Base-by-base conservation (phyloP, 345 rosid genomes). In the Physaria fendleri region DNA sequence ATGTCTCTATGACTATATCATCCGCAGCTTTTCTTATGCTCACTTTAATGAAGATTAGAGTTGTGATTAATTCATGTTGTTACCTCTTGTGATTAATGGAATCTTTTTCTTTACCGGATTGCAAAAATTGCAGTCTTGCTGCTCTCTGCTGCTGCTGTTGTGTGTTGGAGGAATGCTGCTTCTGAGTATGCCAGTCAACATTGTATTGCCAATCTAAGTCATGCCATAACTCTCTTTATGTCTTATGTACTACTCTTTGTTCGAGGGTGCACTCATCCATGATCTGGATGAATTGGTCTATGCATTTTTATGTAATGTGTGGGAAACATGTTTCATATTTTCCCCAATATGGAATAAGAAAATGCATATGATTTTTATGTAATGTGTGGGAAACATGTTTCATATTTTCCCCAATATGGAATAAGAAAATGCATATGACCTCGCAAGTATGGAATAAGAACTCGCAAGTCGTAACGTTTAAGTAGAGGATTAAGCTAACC, bases 101-200 rank as follows among this genome's bases (percentile, higher is more conserved):
- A 38, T 64, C 41, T 38, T 60, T 50, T 54, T 7, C 3, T 15
- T 32, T 17, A 2, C 1, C n/a, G 32, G 64, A n/a, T 37, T 59
- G 56, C 4, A 17, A 61, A 17, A 61, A 59, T n/a, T 71, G 64
- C 73, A 76, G 82, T 68, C 69, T 81, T 29, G 82, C 82, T 14
- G 81, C 79, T 10, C 64, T 81, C 11, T 78, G 77, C 59, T 76
- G 80, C 58, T 76, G 80, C 46, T 78, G 74, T 66, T 78, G 74
- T 66, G 0, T 73, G 59, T 21, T 75, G 77, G 82, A 78, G 74
- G 78, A 78, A 49, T 78, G 82, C 68, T 75, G 79, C 76, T 69
- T 65, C 77, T 56, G 64, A 71, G 57, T 29, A 39, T 28, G 33
- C 20, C 11, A 4, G 43, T 68, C 42, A 2, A 0, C 21, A 22